These are phyloP conservation scores for Akanthomyces dipterigenus DNA, from an alignment of 2,329 filamentous ascomycete genomes.

Conservation along the genomic window DNA sequence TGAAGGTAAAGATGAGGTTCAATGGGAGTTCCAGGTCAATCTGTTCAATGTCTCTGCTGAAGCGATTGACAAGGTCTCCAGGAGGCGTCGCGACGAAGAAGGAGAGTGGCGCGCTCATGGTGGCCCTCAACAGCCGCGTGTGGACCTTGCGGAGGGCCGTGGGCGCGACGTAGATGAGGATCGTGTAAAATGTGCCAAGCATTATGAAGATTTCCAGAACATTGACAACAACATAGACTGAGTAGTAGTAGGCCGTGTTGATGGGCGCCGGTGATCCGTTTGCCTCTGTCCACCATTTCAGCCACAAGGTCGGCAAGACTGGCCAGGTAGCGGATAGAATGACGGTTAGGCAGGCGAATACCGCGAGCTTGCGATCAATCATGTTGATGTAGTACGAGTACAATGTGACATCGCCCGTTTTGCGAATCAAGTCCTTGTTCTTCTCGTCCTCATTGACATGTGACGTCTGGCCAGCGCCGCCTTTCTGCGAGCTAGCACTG, in stretches of 20 bases:
- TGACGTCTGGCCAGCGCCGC: slow-evolving; percentile 11
- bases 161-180: slow-evolving; percentile 21
- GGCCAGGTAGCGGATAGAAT: neutral
- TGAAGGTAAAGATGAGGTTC: slow-evolving; percentile 20
- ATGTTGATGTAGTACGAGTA: slow-evolving; percentile 16
- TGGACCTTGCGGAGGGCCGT: slow-evolving; percentile 17
- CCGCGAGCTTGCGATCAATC: neutral
- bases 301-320: slow-evolving; percentile 15
- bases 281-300: slow-evolving; percentile 21
- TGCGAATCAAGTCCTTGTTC: slow-evolving; percentile 2
- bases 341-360: neutral
- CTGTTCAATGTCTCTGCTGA: slow-evolving; percentile 33
- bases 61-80: slow-evolving; percentile 30
- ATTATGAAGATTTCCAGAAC: slow-evolving; percentile 12
- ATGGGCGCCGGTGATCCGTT: slow-evolving; percentile 15
- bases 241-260: slow-evolving; percentile 16
- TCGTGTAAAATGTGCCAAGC: slow-evolving; percentile 11
- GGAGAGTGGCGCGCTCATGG: slow-evolving; percentile 26
- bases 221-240: slow-evolving; percentile 15
- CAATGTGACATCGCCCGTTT: slow-evolving; percentile 14
- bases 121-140: slow-evolving; percentile 19
- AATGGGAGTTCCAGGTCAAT: slow-evolving; percentile 30
- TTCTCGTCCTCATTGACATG: slow-evolving; percentile 7
- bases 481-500: slow-evolving; percentile 8
- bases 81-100: slow-evolving; percentile 30